Percentiles rank a stretch among this genome's conserved stretches.
Evolutionary conservation across 805 yeast species (phyloP).

Genomic region (Cyberlindnera misumaiensis): DNA sequence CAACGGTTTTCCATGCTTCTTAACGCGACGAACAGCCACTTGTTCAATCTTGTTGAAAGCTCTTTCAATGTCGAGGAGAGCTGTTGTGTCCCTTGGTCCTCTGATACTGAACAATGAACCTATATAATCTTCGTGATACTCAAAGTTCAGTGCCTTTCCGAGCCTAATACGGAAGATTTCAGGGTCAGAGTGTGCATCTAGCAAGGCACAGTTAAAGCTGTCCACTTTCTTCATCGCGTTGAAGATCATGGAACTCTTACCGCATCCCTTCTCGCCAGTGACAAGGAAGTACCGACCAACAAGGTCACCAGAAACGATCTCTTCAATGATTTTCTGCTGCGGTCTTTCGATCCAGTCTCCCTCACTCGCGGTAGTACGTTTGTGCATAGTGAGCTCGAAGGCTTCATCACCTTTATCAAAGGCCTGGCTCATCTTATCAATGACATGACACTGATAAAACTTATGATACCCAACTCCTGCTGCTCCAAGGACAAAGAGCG

Average conservation of each 20-base stretch:
- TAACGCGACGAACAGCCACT: slow-evolving; percentile 49
- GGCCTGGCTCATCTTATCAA: slow-evolving; percentile 57
- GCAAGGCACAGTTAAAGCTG: slow-evolving; percentile 58
- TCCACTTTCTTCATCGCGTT: slow-evolving; percentile 61
- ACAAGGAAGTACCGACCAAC: slow-evolving; percentile 64
- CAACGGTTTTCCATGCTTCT: slow-evolving; percentile 44
- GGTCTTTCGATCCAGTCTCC: slow-evolving; percentile 64
- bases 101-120: slow-evolving; percentile 75
- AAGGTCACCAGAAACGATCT: slow-evolving; percentile 55
- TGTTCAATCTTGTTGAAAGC: slow-evolving; percentile 73
- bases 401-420: slow-evolving; percentile 65
- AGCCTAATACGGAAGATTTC: slow-evolving; percentile 72
- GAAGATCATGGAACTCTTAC: slow-evolving; percentile 68
- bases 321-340: slow-evolving; percentile 59
- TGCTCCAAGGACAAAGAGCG: slow-evolving; percentile 58
- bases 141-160: slow-evolving; percentile 69
- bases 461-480: slow-evolving; percentile 71
- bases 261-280: slow-evolving; percentile 84
- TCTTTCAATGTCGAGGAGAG: slow-evolving; percentile 72
- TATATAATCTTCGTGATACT: slow-evolving; percentile 73
- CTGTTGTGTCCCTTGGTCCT: slow-evolving; percentile 83
- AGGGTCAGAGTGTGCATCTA: slow-evolving; percentile 83
- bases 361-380: slow-evolving; percentile 28
- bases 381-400: slow-evolving; percentile 50
- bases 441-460: slow-evolving; percentile 50